Conservation (phyloP, 164 flowering plant species). For the Litsea cubeba region DNA sequence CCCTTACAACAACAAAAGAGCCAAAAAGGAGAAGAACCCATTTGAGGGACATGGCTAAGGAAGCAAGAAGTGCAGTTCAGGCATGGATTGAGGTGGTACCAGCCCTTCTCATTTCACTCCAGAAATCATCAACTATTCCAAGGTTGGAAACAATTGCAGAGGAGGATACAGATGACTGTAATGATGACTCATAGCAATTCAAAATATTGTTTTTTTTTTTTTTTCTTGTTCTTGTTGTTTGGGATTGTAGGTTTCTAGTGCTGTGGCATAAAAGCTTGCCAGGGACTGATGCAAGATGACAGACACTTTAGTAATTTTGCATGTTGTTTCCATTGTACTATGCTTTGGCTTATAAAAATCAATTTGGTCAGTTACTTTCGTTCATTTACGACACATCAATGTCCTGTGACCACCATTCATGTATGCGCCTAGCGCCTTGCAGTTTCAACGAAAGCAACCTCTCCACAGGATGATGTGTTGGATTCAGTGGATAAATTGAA, state of each 20-base stretch:
- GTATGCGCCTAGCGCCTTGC: too few relatives aligned
- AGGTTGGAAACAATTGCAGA: not conserved
- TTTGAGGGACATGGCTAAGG: constrained; percentile 3
- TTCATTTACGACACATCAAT: too few relatives aligned
- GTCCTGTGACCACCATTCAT: too few relatives aligned
- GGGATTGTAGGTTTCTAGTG: constrained; percentile 1
- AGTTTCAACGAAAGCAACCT: too few relatives aligned
- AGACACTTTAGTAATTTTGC: not conserved
- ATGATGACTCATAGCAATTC: not conserved
- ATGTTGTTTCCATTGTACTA: too few relatives aligned
- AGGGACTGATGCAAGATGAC: not conserved
- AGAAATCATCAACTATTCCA: not conserved
- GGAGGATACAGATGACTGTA: not conserved
- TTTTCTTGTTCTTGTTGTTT: not conserved
- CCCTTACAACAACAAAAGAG: not conserved
- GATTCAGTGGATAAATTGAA: too few relatives aligned
- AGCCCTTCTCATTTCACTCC: not conserved
- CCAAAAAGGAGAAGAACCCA: not conserved
- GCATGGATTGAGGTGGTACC: constrained; percentile 2
- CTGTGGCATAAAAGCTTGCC: not conserved
- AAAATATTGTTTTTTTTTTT: not conserved
- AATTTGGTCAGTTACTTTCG: too few relatives aligned
- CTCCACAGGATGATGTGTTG: too few relatives aligned
- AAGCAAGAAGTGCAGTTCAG: not conserved
- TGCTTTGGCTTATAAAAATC: too few relatives aligned